Evolutionary conservation across 768 basidiomycete genomes (phyloP), one percentile per base, ranked within the genome.

Genomic region (Trametes cinnabarina): DNA sequence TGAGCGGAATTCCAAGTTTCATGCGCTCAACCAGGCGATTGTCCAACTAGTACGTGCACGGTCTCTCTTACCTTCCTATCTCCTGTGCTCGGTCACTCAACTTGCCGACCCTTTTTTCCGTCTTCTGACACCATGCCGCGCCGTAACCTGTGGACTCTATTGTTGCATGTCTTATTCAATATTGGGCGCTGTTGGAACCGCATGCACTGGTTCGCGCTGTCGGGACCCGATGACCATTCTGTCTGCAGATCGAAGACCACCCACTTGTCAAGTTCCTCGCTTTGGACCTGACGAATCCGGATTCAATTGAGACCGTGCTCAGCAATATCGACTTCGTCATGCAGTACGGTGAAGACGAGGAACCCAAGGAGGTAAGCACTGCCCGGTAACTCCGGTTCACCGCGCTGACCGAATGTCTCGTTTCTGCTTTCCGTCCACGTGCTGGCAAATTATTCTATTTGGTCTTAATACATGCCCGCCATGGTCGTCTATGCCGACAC

Each of bases 281-380:
- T 3, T 81, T 99, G 39, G 94, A 99, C 74, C 83, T 98, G 32
- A 86, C 93, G 15, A 84, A 85, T 61, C 83, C 94, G 47, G 93
- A 97, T 66, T 95, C 94, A 0, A 79, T 99, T 51, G 91, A 92
- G 68, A 87, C 84, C 2, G 86, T 98, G 10, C 79, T 99, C 58
- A 94, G 93, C 70, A 94, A 99, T 71, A 90, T 99, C 52, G 97
- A 99, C 75, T 96, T 93, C 66, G 90, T 93, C 57, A 94, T 99
- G 86, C 97, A 99, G 70, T 99, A 97, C 67, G 96, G 96, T 32
- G 96, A 98, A 76, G 93, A 95, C 58, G 96, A 99, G 70, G 96
- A 99, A 69, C 95, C 96, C 15, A 94, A 89, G 78, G 92, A 92
- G 84, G 91, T 90, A 67, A 56, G 78, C 61, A 20, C 35, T 55